phyloP scores from a whole-genome alignment of 768 basidiomycete species.

The Boletus huronensis region DNA sequence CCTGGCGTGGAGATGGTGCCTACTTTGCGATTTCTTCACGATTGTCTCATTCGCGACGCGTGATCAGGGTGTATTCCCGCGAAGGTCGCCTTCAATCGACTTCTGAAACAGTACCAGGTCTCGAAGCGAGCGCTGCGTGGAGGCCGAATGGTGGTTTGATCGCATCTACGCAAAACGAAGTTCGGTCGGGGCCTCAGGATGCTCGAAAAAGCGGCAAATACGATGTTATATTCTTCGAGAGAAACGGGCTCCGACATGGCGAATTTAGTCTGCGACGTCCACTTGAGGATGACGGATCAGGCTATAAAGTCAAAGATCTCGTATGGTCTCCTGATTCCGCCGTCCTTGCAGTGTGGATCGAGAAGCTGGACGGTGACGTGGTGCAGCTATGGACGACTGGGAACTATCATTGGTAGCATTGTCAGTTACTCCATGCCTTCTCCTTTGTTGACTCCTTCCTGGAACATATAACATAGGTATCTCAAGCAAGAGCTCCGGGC shows the following conservation, averaged over 20 bases:
- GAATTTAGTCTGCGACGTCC: slow-evolving; percentile 66
- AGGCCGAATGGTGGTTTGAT: slow-evolving; percentile 87
- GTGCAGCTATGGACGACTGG: slow-evolving; percentile 94
- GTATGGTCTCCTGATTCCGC: slow-evolving; percentile 88
- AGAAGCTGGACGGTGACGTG: slow-evolving; percentile 61
- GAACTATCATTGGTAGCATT: slow-evolving; percentile 86
- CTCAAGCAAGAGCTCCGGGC: slow-evolving; percentile 84
- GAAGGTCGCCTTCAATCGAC: slow-evolving; percentile 76
- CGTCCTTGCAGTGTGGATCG: slow-evolving; percentile 82
- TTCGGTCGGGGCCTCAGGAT: slow-evolving; percentile 72
- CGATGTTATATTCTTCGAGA: slow-evolving; percentile 91
- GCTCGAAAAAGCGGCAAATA: slow-evolving; percentile 65
- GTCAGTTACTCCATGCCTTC: background rate
- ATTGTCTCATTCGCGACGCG: slow-evolving; percentile 37
- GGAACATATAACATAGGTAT: slow-evolving; percentile 53
- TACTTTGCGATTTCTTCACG: slow-evolving; percentile 84
- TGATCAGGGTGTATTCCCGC: slow-evolving; percentile 32
- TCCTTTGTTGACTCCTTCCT: slow-evolving; percentile 3
- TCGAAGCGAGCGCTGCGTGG: slow-evolving; percentile 82
- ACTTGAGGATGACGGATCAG: slow-evolving; percentile 44
- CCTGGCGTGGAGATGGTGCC: slow-evolving; percentile 92
- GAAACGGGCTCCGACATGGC: slow-evolving; percentile 90
- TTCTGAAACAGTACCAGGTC: slow-evolving; percentile 75
- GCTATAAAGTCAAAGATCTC: slow-evolving; percentile 72
- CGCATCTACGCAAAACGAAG: slow-evolving; percentile 68